Percentiles rank a stretch among this genome's conserved stretches.
Conservation (phyloP, 2,329 filamentous ascomycete genomes). For the Aspergillus japonicus region DNA sequence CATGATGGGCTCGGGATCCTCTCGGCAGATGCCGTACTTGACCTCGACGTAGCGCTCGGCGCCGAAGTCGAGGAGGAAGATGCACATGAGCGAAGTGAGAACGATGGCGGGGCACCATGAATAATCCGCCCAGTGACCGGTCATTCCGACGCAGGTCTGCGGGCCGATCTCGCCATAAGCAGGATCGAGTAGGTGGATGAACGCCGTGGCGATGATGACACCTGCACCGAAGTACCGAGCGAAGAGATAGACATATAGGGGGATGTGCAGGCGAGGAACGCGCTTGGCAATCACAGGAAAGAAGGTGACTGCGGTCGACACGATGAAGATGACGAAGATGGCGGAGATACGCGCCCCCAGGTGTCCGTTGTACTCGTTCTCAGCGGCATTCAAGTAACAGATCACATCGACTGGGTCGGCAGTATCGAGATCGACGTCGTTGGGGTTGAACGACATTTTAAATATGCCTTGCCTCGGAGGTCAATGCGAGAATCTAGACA, state of each 20-base stretch:
- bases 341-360: constrained; percentile 14
- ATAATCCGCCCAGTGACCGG: constrained; percentile 14
- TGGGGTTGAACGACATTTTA: constrained; percentile 12
- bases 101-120: constrained; percentile 17
- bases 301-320: constrained; percentile 14
- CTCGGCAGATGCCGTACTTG: constrained; percentile 12
- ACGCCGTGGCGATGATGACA: constrained; percentile 16
- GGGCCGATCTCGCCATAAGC: constrained; percentile 16
- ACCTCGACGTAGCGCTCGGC: constrained; percentile 16
- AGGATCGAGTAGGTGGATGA: constrained; percentile 17
- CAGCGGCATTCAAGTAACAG: constrained; percentile 10
- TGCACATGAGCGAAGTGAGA: constrained; percentile 10
- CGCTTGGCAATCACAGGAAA: constrained; percentile 16
- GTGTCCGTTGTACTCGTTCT: constrained; percentile 14
- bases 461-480: background rate
- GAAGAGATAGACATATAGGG: constrained; percentile 13
- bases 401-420: constrained; percentile 9
- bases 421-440: constrained; percentile 10
- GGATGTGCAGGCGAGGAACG: constrained; percentile 7
- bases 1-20: constrained; percentile 12
- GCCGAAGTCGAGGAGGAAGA: constrained; percentile 16
- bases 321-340: constrained; percentile 15
- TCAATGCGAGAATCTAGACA: background rate
- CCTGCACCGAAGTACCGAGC: constrained; percentile 16
- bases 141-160: constrained; percentile 14